These are phyloP conservation scores for Sphaerobolus stellatus DNA, from an alignment of 1,284 basidiomycete species.

Conservation along the genomic window DNA sequence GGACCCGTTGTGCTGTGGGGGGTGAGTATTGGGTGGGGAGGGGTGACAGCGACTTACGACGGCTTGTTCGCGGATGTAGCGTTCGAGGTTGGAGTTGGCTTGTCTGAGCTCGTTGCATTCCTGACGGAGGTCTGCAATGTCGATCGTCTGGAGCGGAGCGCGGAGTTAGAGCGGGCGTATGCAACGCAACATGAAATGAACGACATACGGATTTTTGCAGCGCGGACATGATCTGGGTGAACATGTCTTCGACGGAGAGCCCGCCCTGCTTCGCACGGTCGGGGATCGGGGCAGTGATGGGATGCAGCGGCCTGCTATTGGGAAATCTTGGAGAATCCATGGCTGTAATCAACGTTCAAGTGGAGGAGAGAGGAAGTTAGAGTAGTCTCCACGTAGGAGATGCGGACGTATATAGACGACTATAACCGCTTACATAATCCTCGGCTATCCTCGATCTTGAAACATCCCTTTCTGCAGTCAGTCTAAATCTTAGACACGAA, in stretches of 20 bases:
- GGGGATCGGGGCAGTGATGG: no score
- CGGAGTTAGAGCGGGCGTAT: not conserved
- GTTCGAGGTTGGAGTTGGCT: conserved; percentile 70
- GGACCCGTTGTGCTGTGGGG: no score
- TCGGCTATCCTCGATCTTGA: no score
- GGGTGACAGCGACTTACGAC: conserved; percentile 45
- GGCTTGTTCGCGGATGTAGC: conserved; percentile 64
- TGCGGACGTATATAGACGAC: no score
- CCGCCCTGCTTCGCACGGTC: conserved; percentile 16
- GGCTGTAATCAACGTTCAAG: no score
- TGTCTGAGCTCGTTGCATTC: conserved; percentile 72
- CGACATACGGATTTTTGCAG: conserved; percentile 68
- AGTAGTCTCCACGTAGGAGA: no score
- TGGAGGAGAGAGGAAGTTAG: no score
- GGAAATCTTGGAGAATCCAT: no score
- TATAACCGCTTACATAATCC: no score
- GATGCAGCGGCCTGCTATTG: no score
- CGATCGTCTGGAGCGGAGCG: conserved; percentile 46
- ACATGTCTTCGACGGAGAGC: conserved; percentile 61
- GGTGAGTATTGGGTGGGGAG: conserved; percentile 5
- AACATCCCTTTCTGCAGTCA: no score
- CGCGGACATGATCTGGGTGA: conserved; percentile 67
- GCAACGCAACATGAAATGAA: conserved; percentile 24
- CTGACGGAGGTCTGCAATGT: conserved; percentile 67
- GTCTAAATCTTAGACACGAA: no score